Evolutionary conservation across 1,284 basidiomycete genomes (phyloP).

Genomic region (Violaceomyces palustris): DNA sequence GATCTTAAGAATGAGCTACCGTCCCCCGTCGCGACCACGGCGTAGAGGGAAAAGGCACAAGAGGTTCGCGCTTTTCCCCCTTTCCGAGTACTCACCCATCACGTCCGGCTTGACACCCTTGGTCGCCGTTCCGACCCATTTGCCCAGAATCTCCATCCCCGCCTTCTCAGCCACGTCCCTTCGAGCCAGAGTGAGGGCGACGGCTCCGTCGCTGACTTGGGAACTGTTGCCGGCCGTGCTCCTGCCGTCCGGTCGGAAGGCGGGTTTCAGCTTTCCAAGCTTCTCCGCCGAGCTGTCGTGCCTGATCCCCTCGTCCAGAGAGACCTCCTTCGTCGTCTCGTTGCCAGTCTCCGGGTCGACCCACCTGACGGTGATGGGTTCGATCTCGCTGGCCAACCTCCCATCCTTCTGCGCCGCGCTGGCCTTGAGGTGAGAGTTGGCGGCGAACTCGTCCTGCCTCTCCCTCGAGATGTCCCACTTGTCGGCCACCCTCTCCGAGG

Average conservation of each 20-base stretch:
- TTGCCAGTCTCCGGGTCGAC: slow-evolving; percentile 35
- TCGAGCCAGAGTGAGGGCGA: slow-evolving; percentile 43
- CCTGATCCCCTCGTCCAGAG: slow-evolving; percentile 48
- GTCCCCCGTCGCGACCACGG: too few species aligned
- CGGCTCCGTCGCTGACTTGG: slow-evolving; percentile 49
- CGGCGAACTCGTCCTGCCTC: slow-evolving; percentile 45
- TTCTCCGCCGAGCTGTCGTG: slow-evolving; percentile 32
- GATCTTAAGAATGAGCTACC: not conserved
- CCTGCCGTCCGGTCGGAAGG: slow-evolving; percentile 34
- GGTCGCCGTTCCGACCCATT: slow-evolving; percentile 42
- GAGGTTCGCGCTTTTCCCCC: too few species aligned
- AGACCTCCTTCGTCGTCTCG: slow-evolving; percentile 37
- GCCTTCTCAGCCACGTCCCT: slow-evolving; percentile 40
- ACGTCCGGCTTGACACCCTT: slow-evolving; percentile 48
- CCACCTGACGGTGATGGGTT: slow-evolving; percentile 42
- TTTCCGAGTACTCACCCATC: slow-evolving; percentile 26
- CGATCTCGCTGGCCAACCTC: slow-evolving; percentile 41
- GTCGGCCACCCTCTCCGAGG: slow-evolving; percentile 45
- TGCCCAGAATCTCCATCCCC: slow-evolving; percentile 46
- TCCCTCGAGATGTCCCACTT: slow-evolving; percentile 35
- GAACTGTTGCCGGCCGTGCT: slow-evolving; percentile 49
- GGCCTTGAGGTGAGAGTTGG: slow-evolving; percentile 37
- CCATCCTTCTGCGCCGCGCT: slow-evolving; percentile 40
- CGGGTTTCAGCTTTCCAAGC: slow-evolving; percentile 45
- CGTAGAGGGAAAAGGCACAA: too few species aligned